Conservation (phyloP, 2,329 filamentous ascomycete species). For the Parafenestella ontariensis region DNA sequence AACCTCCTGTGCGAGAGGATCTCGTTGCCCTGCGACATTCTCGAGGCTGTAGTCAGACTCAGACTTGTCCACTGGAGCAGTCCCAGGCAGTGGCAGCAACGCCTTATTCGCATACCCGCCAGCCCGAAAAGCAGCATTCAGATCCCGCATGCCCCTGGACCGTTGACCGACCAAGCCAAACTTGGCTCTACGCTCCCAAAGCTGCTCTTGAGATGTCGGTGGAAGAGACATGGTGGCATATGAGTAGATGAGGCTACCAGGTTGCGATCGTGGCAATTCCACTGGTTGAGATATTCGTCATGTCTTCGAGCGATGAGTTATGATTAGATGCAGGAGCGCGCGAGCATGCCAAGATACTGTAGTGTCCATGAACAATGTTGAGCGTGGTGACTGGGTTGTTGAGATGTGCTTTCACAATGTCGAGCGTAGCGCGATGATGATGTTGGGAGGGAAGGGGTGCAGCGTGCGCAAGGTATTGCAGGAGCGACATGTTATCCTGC, state of each 20-base stretch:
- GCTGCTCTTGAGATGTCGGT: neutral
- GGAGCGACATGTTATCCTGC: too few species aligned
- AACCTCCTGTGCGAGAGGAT: too few species aligned
- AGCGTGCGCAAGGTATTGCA: too few species aligned
- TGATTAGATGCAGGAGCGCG: neutral
- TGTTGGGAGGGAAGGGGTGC: neutral
- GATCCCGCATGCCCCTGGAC: neutral
- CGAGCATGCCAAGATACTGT: neutral
- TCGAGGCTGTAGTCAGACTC: too few species aligned
- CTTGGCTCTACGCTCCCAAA: neutral
- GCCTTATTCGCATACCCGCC: neutral
- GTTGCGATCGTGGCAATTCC: too few species aligned
- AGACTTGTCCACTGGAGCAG: too few species aligned
- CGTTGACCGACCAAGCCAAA: neutral
- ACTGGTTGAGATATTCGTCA: too few species aligned
- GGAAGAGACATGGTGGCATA: neutral
- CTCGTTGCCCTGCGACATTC: too few species aligned
- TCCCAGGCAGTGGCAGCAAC: neutral
- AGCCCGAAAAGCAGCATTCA: neutral
- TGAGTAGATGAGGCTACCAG: too few species aligned
- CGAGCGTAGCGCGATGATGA: neutral
- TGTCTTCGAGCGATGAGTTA: neutral
- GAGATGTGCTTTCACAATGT: neutral
- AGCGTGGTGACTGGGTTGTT: neutral
- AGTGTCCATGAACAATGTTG: neutral